Conservation (phyloP, 1,139 yeast genomes). For the Scheffersomyces titani region DNA sequence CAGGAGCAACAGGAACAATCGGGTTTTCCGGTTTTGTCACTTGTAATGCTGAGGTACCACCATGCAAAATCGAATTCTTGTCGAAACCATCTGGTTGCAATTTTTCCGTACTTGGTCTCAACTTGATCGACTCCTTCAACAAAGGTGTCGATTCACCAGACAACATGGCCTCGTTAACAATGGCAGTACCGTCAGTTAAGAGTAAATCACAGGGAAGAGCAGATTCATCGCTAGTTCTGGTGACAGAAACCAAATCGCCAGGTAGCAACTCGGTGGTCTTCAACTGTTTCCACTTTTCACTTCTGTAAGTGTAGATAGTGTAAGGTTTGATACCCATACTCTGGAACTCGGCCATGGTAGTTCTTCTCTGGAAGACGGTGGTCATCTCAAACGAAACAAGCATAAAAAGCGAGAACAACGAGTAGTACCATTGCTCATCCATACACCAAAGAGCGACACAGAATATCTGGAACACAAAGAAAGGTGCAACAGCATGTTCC, state of each 20-base stretch:
- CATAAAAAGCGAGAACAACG: slow-evolving; percentile 89
- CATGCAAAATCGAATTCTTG: slow-evolving; percentile 86
- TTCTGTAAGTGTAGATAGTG: slow-evolving; percentile 70
- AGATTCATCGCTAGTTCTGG: slow-evolving; percentile 86
- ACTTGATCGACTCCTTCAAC: slow-evolving; percentile 84
- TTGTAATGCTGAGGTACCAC: slow-evolving; percentile 96
- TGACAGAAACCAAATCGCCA: slow-evolving; percentile 86
- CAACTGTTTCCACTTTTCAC: slow-evolving; percentile 66
- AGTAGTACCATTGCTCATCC: slow-evolving; percentile 97
- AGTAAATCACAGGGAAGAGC: slow-evolving; percentile 97
- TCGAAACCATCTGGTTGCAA: slow-evolving; percentile 82
- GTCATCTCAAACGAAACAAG: slow-evolving; percentile 91
- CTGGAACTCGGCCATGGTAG: slow-evolving; percentile 92
- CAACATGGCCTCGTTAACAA: slow-evolving; percentile 96
- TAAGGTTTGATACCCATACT: slow-evolving; percentile 98
- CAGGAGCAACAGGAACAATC: slow-evolving; percentile 67
- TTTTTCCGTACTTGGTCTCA: slow-evolving; percentile 72
- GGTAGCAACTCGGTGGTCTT: slow-evolving; percentile 82
- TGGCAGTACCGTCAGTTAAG: slow-evolving; percentile 83
- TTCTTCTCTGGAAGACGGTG: slow-evolving; percentile 92
- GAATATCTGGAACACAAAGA: slow-evolving; percentile 93
- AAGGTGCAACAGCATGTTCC: slow-evolving; percentile 98
- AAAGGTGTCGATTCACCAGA: slow-evolving; percentile 98
- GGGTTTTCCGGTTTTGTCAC: slow-evolving; percentile 69
- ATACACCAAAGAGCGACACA: slow-evolving; percentile 95